Conservation (phyloP, 2,329 filamentous ascomycete species). For the Fusarium decemcellulare region DNA sequence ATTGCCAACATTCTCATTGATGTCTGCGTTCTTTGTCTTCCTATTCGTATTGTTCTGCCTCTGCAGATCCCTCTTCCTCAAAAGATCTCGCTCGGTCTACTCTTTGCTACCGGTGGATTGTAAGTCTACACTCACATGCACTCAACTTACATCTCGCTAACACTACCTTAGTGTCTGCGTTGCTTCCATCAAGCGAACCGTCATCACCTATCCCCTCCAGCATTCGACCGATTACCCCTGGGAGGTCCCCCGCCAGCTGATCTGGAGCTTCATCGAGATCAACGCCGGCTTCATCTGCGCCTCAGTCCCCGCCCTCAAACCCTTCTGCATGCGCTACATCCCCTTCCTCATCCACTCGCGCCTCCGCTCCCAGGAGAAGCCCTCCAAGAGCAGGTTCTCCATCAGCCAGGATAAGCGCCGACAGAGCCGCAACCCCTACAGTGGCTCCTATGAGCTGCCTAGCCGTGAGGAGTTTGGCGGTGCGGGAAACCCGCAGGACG, state of each 20-base stretch:
- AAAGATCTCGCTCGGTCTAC: conserved; percentile 63
- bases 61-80: conserved; percentile 63
- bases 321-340: conserved; percentile 57
- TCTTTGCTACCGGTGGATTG: conserved; percentile 57
- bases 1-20: conserved; percentile 62
- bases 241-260: conserved; percentile 42
- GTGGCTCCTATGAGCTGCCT: conserved; percentile 43
- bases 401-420: conserved; percentile 35
- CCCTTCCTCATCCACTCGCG: conserved; percentile 44
- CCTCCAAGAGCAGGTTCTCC: conserved; percentile 27
- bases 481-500: conserved; percentile 34
- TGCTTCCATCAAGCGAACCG: conserved; percentile 47
- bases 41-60: conserved; percentile 58
- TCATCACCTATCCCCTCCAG: conserved; percentile 45
- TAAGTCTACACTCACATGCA: conserved; percentile 20
- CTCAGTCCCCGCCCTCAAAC: conserved; percentile 64
- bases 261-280: conserved; percentile 65
- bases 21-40: conserved; percentile 60
- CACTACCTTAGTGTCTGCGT: conserved; percentile 41
- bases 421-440: conserved; percentile 31
- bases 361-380: conserved; percentile 42
- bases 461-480: conserved; percentile 33
- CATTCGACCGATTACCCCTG: conserved; percentile 45
- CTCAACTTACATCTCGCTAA: not conserved
- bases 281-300: conserved; percentile 65